These are phyloP conservation scores for Aspergillus calidoustus DNA, from an alignment of 2,329 filamentous ascomycete genomes.

Conservation along the genomic window DNA sequence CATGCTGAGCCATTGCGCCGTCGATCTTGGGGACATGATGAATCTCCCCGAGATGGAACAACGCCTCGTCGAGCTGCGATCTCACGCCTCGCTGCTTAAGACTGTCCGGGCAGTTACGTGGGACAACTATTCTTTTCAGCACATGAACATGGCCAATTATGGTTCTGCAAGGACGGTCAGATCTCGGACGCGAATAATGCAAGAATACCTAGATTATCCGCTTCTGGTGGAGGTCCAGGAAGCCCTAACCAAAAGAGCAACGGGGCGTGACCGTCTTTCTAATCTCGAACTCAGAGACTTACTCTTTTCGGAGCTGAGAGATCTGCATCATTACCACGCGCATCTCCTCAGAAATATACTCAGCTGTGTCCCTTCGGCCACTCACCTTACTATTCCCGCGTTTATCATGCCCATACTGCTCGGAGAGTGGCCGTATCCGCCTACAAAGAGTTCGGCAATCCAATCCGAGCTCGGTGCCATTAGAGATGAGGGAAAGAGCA, in stretches of 20 bases:
- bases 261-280: background rate
- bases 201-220: background rate
- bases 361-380: background rate
- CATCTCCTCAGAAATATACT: background rate
- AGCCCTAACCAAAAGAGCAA: background rate
- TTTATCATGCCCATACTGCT: constrained; percentile 1
- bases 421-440: background rate
- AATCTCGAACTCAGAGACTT: background rate
- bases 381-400: background rate
- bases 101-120: background rate
- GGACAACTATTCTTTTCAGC: background rate
- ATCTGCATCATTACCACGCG: background rate
- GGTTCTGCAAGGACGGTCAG: background rate
- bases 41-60: background rate
- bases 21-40: background rate
- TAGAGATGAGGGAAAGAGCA: background rate
- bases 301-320: background rate
- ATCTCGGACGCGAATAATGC: background rate
- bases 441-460: background rate
- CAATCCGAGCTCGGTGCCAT: background rate
- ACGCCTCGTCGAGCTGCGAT: background rate
- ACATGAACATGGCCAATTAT: background rate
- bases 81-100: background rate
- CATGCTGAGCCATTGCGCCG: background rate
- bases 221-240: background rate